A percentile compares a stretch with the other conserved stretches of the same genome.
These are phyloP conservation scores for Pythium apleroticum DNA, from an alignment of 352 stramenopile genomes.

Conservation along the genomic window DNA sequence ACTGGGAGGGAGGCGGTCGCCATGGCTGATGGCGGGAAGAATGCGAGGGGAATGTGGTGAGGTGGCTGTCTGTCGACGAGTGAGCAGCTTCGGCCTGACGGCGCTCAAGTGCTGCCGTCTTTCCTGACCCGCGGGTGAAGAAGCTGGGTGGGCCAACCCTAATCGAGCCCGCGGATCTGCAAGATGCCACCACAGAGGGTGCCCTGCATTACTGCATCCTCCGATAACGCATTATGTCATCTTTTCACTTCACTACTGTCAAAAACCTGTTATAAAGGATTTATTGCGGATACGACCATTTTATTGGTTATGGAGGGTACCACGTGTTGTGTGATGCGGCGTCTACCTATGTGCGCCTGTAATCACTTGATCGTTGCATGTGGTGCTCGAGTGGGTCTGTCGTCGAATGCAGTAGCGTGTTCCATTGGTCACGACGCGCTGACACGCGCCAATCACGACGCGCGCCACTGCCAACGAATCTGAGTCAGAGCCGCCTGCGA, in stretches of 20 bases:
- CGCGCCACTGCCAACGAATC: slow-evolving; percentile 25
- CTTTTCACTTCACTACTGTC: neutral
- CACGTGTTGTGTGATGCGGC: slow-evolving; percentile 17
- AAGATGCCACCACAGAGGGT: neutral
- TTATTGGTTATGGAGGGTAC: neutral
- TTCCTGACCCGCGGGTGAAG: neutral
- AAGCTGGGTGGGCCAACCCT: neutral
- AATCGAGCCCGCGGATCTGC: neutral
- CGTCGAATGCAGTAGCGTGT: slow-evolving; percentile 14
- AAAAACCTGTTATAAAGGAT: neutral
- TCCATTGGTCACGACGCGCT: slow-evolving; percentile 18
- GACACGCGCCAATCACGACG: slow-evolving; percentile 17
- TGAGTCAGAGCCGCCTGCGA: slow-evolving; percentile 17
- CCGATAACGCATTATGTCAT: neutral
- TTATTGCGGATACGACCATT: neutral
- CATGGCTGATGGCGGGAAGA: slow-evolving; percentile 21
- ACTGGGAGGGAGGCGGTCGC: slow-evolving; percentile 34
- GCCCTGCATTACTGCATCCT: slow-evolving; percentile 2
- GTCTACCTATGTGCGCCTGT: slow-evolving; percentile 7
- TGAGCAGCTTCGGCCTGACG: slow-evolving; percentile 14
- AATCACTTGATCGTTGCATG: slow-evolving; percentile 7
- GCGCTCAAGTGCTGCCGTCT: neutral
- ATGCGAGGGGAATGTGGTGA: slow-evolving; percentile 4
- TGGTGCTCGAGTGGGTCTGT: neutral
- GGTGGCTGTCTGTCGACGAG: slow-evolving; percentile 26